phyloP scores from a whole-genome alignment of 371 early-diverging fungal genomes.

The Chytridium lagenaria region DNA sequence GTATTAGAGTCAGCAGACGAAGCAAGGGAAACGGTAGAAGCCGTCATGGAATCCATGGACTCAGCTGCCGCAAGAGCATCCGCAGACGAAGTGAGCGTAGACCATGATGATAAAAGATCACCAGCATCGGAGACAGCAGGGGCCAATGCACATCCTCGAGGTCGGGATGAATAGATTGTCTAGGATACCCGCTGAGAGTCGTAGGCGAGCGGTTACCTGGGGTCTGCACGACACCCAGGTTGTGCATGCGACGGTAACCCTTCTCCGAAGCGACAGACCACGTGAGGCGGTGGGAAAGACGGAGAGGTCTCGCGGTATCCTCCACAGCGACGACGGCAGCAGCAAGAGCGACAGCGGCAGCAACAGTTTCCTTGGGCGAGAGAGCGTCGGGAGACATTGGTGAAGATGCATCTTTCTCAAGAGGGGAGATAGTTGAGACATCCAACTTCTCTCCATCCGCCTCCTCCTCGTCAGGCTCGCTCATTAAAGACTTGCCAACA shows the following conservation, averaged over 20 bases:
- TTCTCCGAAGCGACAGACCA: conserved; percentile 41
- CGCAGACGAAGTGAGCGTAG: neutral
- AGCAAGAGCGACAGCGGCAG: no score
- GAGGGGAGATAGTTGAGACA: no score
- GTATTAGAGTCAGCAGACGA: no score
- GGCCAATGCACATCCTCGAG: conserved; percentile 54
- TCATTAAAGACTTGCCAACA: neutral
- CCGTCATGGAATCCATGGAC: no score
- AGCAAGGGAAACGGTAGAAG: no score
- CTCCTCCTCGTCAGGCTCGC: neutral
- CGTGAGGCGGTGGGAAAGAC: conserved; percentile 22
- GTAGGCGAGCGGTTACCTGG: conserved; percentile 25
- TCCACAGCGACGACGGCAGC: no score
- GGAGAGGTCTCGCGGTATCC: no score
- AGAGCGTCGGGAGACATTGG: no score
- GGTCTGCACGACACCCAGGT: conserved; percentile 21
- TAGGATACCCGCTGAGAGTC: conserved; percentile 17
- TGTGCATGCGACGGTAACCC: conserved; percentile 38
- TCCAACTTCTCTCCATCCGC: neutral
- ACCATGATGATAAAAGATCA: conserved; percentile 21
- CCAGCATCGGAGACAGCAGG: conserved; percentile 6
- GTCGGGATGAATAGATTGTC: conserved; percentile 42
- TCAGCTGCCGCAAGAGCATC: no score
- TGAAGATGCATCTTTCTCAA: no score
- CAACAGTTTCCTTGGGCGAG: no score